Evolutionary conservation across 2,329 filamentous ascomycete species (phyloP), one percentile per base, ranked within the genome.

Genomic region (Annulohypoxylon truncatum): DNA sequence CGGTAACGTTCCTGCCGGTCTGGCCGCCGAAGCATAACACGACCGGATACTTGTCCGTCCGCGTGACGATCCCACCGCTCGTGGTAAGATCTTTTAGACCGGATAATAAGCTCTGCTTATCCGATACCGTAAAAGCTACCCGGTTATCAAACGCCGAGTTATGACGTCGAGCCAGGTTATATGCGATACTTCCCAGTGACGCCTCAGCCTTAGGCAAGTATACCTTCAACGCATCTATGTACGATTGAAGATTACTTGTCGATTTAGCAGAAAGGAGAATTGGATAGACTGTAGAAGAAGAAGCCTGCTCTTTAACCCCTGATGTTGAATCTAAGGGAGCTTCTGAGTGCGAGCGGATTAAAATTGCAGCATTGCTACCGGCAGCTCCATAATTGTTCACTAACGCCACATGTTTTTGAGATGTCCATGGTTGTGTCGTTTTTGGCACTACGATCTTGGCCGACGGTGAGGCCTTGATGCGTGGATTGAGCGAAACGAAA

Each of bases 301-400:
- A 42, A 3, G 4, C 3, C 51, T 15, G 22, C 1, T 42, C 24
- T 29, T 15, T n/a, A 29, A 13, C 4, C 8, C 35, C 20, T 4
- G 33, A 40, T 26, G 31, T 40, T 42, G 33, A 18, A 15, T 28
- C 20, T 12, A 28, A 6, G 13, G 51, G 51, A 7, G 8, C 51
- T 13, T 42, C 48, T n/a, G 48, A 52, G 38, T 52, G 33, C n/a
- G 33, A 12, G 18, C 51, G 33, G 13, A 78, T 52, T 6, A 78
- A 22, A 53, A 75, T 50, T 1, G 73, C 68, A 0, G 74, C 72
- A 40, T 79, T 79, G 24, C 70, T 74, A 0, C 78, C 77, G 1
- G 73, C 70, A 0, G 78, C 78, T 0, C 78, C 77, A 50, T 79
- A 79, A 68, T 75, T 79, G 67, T 79, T 79, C 61, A 79, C 66